These are phyloP conservation scores for Onygenales sp. DNA, from an alignment of 2,329 filamentous ascomycete genomes.

Conservation along the genomic window DNA sequence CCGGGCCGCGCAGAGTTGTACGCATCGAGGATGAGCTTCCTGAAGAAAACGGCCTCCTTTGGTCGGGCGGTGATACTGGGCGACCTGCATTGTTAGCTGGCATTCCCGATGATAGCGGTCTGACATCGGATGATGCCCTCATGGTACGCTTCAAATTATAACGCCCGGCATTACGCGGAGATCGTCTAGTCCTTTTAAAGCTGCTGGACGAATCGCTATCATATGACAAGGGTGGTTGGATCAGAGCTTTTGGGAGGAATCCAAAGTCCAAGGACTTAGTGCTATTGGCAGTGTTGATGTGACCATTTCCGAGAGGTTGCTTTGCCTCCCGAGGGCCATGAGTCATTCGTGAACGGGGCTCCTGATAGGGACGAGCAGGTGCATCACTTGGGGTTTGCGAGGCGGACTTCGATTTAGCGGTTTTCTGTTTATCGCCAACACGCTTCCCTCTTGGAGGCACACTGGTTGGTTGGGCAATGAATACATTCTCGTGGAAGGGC, in stretches of 20 bases:
- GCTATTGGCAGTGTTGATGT: neutral
- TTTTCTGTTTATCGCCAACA: neutral
- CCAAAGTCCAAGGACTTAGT: neutral
- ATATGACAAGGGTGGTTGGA: slow-evolving; percentile 50
- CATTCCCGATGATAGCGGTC: slow-evolving; percentile 28
- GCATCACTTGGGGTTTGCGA: neutral
- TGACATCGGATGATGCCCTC: slow-evolving; percentile 42
- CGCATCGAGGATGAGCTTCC: slow-evolving; percentile 35
- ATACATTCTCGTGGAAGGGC: no score
- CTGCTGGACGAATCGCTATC: slow-evolving; percentile 64
- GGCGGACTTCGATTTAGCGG: neutral
- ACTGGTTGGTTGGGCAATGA: neutral
- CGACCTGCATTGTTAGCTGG: slow-evolving; percentile 56
- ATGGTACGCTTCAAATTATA: slow-evolving; percentile 65
- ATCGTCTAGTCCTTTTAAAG: slow-evolving; percentile 58
- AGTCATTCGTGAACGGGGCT: neutral
- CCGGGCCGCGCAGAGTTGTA: slow-evolving; percentile 40
- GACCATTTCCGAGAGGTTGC: neutral
- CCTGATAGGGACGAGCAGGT: neutral
- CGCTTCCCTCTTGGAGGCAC: neutral
- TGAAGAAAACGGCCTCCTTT: slow-evolving; percentile 38
- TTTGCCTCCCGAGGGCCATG: neutral
- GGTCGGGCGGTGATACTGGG: slow-evolving; percentile 57
- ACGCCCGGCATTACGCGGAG: slow-evolving; percentile 35
- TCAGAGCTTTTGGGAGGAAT: slow-evolving; percentile 4